These are phyloP conservation scores for Saccharomycopsis sp. DNA, from an alignment of 805 yeast species.

Conservation along the genomic window DNA sequence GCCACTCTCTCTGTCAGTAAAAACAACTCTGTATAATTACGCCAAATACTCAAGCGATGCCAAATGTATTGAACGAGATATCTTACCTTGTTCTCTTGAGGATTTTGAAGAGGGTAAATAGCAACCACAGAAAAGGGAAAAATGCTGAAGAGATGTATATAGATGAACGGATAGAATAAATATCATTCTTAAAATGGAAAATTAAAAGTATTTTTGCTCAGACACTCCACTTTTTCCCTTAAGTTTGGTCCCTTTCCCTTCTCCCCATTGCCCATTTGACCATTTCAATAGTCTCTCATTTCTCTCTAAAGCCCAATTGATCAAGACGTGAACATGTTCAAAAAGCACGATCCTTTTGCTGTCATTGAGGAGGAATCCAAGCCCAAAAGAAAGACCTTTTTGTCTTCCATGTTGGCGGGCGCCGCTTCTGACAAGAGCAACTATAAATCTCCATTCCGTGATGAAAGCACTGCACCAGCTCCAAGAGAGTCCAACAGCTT, in stretches of 20 bases:
- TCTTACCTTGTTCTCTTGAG: too few species aligned
- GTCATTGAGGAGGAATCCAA: constrained; percentile 5
- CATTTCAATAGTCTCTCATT: neutral
- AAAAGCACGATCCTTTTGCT: constrained; percentile 20
- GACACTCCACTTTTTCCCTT: too few species aligned
- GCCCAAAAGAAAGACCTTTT: constrained; percentile 15
- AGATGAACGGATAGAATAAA: too few species aligned
- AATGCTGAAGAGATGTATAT: too few species aligned
- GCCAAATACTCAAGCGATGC: too few species aligned
- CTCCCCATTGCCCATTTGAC: neutral
- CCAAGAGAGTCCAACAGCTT: constrained; percentile 4
- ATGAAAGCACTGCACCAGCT: neutral
- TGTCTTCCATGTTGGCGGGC: constrained; percentile 11
- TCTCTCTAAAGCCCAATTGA: neutral
- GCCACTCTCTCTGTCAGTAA: too few species aligned
- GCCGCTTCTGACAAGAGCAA: neutral
- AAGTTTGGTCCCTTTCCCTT: neutral
- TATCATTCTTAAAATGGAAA: too few species aligned
- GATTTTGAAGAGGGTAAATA: too few species aligned
- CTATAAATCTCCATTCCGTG: neutral
- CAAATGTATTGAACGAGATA: too few species aligned
- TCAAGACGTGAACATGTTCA: constrained; percentile 12
- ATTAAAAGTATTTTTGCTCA: too few species aligned
- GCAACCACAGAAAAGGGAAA: too few species aligned
- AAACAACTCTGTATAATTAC: too few species aligned